Evolutionary conservation across 2,329 filamentous ascomycete genomes (phyloP).

Genomic region (Scedosporium boydii): DNA sequence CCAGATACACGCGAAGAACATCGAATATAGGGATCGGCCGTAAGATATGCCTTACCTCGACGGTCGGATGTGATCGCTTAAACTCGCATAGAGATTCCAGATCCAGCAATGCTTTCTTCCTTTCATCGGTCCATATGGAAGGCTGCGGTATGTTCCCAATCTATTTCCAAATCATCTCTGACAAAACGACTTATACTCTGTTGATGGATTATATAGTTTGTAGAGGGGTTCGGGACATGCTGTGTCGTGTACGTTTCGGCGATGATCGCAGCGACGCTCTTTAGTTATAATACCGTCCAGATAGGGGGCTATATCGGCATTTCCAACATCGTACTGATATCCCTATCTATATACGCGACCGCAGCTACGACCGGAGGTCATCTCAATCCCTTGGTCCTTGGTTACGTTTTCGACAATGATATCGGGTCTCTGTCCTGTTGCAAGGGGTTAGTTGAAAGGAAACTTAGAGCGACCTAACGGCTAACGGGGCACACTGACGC

Average conservation of each 20-base stretch:
- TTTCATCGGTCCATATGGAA: background rate
- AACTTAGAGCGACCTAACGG: background rate
- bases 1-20: background rate
- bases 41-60: background rate
- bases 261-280: slow-evolving; percentile 19
- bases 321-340: slow-evolving; percentile 28
- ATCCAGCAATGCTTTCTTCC: background rate
- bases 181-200: too few species aligned
- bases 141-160: too few species aligned
- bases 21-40: background rate
- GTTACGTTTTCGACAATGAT: slow-evolving; percentile 45
- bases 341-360: slow-evolving; percentile 39
- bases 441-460: slow-evolving; percentile 21
- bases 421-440: slow-evolving; percentile 35
- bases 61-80: background rate
- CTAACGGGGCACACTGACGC: background rate
- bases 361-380: slow-evolving; percentile 40
- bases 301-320: slow-evolving; percentile 24
- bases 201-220: too few species aligned
- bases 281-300: slow-evolving; percentile 16
- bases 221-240: too few species aligned
- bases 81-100: background rate
- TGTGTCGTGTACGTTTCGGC: slow-evolving; percentile 18
- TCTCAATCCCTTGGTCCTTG: slow-evolving; percentile 41
- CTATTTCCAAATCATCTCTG: too few species aligned